Base-by-base conservation (phyloP, 1,284 basidiomycete genomes). In the Neonothopanus nambi region DNA sequence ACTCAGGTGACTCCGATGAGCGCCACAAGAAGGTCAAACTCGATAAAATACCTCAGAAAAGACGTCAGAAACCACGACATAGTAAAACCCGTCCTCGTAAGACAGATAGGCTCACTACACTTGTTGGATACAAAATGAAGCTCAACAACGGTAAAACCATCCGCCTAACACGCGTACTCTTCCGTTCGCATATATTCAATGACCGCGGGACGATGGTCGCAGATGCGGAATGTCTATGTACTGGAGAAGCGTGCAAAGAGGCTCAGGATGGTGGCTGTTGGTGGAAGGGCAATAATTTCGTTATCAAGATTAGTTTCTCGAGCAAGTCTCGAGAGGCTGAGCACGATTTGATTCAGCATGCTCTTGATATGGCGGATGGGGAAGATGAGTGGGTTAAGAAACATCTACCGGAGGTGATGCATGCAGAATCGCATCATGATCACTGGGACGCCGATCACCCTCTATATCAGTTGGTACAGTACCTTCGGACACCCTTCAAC, bases 271-370 rank as follows among this genome's bases (percentile, higher is more conserved):
- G 28, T 11, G n/a, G 20, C 18, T 44, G 50, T 11, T 41, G 26
- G 15, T 38, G 47, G 35, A 37, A 23, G 4, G 30, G 12, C 7
- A 35, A 39, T 12, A 18, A 38, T 36, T 11, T 52, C 13, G 28
- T 49, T 5, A 38, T 54, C 23, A 54, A 54, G 26, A 43, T 54
- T 28, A 54, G 52, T 21, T 49, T 44, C 18, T 33, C 47, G 1
- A 21, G 36, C 12, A 21, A 13, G 15, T 8, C n/a, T 26, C 46
- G 52, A 30, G 13, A 8, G 24, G 7, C 38, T n/a, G 52, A 54
- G 18, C 17, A 36, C 12, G 30, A n/a, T 5, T 15, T 54, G 8
- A 38, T 54, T 13, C 2, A 26, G 9, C 13, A 41, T n/a, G 45
- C 38, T n/a, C 33, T 6, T 5, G 26, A 21, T 23, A 11, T 2